Evolutionary conservation across 2,329 filamentous ascomycete genomes (phyloP).

Genomic region (Aureobasidium sp.): DNA sequence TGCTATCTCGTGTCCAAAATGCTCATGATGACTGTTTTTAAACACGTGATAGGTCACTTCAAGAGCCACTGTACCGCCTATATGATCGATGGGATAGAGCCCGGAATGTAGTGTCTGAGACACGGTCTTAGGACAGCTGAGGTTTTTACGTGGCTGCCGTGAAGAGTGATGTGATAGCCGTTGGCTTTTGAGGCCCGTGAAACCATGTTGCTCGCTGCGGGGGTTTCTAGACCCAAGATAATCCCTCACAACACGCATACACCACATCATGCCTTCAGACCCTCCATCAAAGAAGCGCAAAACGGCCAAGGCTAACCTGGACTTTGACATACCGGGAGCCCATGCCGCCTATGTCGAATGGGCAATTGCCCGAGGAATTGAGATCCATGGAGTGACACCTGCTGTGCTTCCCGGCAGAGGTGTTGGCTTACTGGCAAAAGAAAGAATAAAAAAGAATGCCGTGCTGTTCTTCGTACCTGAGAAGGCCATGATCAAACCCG

Average conservation of each 20-base stretch:
- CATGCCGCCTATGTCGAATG: slow-evolving; percentile 56
- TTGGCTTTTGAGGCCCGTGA: background rate
- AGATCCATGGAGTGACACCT: slow-evolving; percentile 58
- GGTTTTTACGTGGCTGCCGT: background rate
- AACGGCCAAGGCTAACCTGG: background rate
- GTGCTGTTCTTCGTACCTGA: slow-evolving; percentile 57
- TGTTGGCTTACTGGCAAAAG: slow-evolving; percentile 66
- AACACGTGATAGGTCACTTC: too few species aligned
- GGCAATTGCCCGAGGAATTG: slow-evolving; percentile 56
- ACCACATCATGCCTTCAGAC: background rate
- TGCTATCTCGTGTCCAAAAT: too few species aligned
- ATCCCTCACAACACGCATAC: background rate
- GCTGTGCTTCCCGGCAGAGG: slow-evolving; percentile 62
- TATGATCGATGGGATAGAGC: background rate
- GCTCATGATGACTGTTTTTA: too few species aligned
- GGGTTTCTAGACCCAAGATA: background rate
- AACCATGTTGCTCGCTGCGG: background rate
- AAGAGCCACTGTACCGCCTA: too few species aligned
- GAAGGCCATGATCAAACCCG: slow-evolving; percentile 53
- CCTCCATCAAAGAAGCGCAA: slow-evolving; percentile 2
- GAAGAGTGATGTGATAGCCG: background rate
- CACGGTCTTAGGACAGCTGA: background rate
- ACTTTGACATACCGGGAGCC: slow-evolving; percentile 18
- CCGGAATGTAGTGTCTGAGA: background rate
- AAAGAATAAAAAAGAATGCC: slow-evolving; percentile 52